Conservation (phyloP, 2,329 filamentous ascomycete genomes). For the Thielaviopsis populi region DNA sequence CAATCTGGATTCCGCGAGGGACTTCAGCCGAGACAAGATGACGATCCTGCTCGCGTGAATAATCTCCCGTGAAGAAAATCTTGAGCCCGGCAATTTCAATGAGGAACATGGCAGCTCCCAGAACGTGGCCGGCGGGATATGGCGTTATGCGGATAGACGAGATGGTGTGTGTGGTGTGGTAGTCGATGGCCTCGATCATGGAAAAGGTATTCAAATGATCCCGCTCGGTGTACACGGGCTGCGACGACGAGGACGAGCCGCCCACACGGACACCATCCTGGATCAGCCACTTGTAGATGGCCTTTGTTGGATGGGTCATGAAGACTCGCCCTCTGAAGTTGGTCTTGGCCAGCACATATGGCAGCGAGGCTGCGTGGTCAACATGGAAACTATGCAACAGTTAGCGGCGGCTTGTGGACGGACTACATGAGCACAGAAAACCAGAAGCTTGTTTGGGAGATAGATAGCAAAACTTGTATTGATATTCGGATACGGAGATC, state of each 20-base stretch:
- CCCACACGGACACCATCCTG: constrained; percentile 90
- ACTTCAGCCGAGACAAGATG: constrained; percentile 91
- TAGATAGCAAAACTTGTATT: constrained; percentile 11
- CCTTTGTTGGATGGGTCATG: constrained; percentile 98
- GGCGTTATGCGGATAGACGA: constrained; percentile 93
- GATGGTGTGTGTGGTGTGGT: constrained; percentile 94
- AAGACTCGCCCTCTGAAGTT: constrained; percentile 95
- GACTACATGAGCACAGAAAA: constrained; percentile 11
- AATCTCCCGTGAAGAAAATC: constrained; percentile 95
- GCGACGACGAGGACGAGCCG: constrained; percentile 49
- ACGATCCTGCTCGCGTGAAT: constrained; percentile 86
- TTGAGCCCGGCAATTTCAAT: constrained; percentile 95
- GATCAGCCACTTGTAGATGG: constrained; percentile 99
- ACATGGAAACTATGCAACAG: constrained; percentile 66
- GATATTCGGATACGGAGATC: constrained; percentile 11
- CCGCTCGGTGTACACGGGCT: constrained; percentile 85
- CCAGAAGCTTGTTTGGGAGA: background rate
- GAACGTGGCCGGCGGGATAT: constrained; percentile 92
- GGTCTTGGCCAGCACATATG: constrained; percentile 93
- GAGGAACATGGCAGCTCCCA: constrained; percentile 95
- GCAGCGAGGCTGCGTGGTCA: constrained; percentile 95
- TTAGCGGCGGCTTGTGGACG: constrained; percentile 13
- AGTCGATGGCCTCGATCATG: constrained; percentile 92
- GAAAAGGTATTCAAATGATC: constrained; percentile 90
- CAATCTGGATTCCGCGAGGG: constrained; percentile 75